Conservation (phyloP, 2,329 filamentous ascomycete genomes). For the Sclerotinia subarctica region DNA sequence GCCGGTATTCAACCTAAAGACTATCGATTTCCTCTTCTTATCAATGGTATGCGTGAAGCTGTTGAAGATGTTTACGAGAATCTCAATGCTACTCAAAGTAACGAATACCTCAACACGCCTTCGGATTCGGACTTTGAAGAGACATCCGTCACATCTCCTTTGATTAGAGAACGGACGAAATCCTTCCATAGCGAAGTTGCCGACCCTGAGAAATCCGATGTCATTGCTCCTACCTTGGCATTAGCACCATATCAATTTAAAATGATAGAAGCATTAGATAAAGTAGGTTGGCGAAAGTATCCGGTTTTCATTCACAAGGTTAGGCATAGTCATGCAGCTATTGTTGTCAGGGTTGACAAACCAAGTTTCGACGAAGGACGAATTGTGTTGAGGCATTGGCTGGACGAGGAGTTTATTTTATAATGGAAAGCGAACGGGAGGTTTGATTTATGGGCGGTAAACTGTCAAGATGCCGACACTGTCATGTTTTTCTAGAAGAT, state of each 20-base stretch:
- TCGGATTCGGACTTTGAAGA: constrained; percentile 48
- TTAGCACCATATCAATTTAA: constrained; percentile 76
- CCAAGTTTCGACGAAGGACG: constrained; percentile 70
- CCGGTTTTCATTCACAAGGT: constrained; percentile 73
- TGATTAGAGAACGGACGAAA: constrained; percentile 22
- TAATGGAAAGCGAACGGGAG: constrained; percentile 15
- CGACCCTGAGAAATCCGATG: constrained; percentile 27
- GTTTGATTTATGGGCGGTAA: neutral
- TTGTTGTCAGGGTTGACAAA: constrained; percentile 73
- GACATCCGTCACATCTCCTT: constrained; percentile 28
- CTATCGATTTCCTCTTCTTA: constrained; percentile 73
- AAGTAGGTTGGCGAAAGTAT: constrained; percentile 61
- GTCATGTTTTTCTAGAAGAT: neutral
- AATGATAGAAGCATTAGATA: constrained; percentile 76
- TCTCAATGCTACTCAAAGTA: constrained; percentile 42
- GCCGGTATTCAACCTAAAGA: constrained; percentile 64
- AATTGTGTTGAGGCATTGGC: constrained; percentile 77
- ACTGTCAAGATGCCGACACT: neutral
- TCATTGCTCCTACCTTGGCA: constrained; percentile 62
- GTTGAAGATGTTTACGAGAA: constrained; percentile 58
- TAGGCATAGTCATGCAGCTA: constrained; percentile 83
- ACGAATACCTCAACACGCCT: constrained; percentile 65
- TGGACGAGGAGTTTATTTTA: constrained; percentile 64
- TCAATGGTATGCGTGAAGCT: constrained; percentile 70
- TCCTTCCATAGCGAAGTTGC: constrained; percentile 17